Percentiles rank a stretch among this genome's conserved stretches.
Conservation (phyloP, 176 grass and related monocot genomes). For the Musa beccarii region DNA sequence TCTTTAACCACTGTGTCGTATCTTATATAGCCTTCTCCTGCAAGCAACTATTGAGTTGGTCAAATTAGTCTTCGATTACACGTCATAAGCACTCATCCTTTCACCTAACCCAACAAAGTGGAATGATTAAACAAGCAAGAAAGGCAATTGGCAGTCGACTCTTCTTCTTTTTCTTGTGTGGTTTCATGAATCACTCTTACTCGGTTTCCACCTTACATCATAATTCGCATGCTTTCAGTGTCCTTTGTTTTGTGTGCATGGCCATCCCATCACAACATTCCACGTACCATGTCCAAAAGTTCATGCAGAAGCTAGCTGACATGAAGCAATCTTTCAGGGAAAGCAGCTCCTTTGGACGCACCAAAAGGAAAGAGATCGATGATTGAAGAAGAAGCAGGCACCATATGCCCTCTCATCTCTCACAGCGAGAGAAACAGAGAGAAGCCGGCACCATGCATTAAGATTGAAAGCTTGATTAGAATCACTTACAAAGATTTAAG, state of each 20-base stretch:
- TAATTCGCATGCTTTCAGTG: background rate
- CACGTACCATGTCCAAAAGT: background rate
- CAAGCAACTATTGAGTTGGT: background rate
- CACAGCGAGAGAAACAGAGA: too few species aligned
- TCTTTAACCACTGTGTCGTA: background rate
- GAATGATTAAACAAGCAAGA: background rate
- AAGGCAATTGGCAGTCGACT: background rate
- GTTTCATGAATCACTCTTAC: background rate
- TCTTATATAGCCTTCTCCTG: background rate
- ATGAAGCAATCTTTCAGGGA: background rate
- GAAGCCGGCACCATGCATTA: too few species aligned
- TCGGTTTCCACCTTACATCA: background rate
- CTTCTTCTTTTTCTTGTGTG: background rate
- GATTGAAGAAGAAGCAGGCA: background rate
- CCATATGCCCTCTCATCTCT: too few species aligned
- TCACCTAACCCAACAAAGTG: background rate
- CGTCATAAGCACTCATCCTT: background rate
- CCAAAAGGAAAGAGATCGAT: background rate
- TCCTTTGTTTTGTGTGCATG: background rate
- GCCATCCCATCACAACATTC: slow-evolving; percentile 7
- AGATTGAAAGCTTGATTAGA: too few species aligned
- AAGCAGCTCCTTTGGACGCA: background rate
- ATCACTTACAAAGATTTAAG: too few species aligned
- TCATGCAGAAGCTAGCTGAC: background rate
- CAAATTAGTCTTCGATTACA: background rate